phyloP scores from a whole-genome alignment of 108 stramenopile species.

The Nitzschia putrida region DNA sequence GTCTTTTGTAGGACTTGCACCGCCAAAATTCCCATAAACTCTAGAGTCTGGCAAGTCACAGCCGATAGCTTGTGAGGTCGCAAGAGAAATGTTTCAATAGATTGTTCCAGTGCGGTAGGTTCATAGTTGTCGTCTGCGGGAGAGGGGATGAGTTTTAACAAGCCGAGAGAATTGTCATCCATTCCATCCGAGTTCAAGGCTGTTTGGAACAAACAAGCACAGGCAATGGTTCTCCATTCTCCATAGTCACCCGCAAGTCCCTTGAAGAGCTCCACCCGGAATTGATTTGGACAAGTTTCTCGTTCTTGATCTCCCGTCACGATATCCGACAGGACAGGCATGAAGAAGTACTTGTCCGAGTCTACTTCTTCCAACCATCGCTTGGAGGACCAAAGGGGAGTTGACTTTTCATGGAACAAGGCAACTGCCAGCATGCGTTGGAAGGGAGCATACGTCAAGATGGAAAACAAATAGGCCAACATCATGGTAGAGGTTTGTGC shows the following conservation, averaged over 20 bases:
- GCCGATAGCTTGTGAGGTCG: slow-evolving; percentile 35
- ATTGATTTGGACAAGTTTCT: slow-evolving; percentile 43
- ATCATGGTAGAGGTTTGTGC: slow-evolving; percentile 50
- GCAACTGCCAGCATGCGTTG: slow-evolving; percentile 66
- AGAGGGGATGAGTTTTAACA: slow-evolving; percentile 47
- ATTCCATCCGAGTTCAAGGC: slow-evolving; percentile 61
- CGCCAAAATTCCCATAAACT: slow-evolving; percentile 35
- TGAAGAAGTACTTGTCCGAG: slow-evolving; percentile 42
- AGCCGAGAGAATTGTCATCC: slow-evolving; percentile 50
- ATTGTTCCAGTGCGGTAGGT: slow-evolving; percentile 47
- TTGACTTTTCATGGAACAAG: slow-evolving; percentile 53
- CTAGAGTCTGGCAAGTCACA: slow-evolving; percentile 31
- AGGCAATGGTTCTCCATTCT: slow-evolving; percentile 48
- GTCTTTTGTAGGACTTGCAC: slow-evolving; percentile 25
- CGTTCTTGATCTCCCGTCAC: slow-evolving; percentile 29
- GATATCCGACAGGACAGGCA: slow-evolving; percentile 49
- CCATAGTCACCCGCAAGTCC: slow-evolving; percentile 40
- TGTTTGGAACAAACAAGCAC: slow-evolving; percentile 64
- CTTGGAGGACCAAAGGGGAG: slow-evolving; percentile 34
- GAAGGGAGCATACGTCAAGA: slow-evolving; percentile 50
- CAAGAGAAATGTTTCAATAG: slow-evolving; percentile 45
- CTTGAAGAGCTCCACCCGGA: slow-evolving; percentile 44
- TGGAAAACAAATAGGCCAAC: slow-evolving; percentile 50
- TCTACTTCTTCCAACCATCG: slow-evolving; percentile 1
- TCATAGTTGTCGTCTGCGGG: slow-evolving; percentile 14